Base-by-base conservation (phyloP, 106 monocot species). In the Triglochin maritima region DNA sequence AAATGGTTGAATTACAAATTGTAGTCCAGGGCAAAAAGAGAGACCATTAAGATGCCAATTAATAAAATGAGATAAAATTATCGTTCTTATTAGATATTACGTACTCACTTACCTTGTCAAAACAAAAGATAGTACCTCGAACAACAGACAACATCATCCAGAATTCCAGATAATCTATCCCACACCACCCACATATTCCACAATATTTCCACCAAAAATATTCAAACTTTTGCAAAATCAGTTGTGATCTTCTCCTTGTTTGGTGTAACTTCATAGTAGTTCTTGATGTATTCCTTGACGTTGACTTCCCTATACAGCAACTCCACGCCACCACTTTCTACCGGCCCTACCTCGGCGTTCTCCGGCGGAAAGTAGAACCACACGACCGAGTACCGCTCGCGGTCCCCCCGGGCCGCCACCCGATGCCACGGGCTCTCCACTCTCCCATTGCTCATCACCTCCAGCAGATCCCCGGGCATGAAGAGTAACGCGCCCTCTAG, bases 381-480 rank as follows among this genome's bases (percentile, higher is more conserved):
- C 29, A 50, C 49, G 11, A 65, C 65, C 16, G 65, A 65, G 65
- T 44, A 65, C 65, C 65, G 12, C 16, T 65, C 65, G 7, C 9
- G 4, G 17, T 65, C 50, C 11, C 65, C 17, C 7, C 65, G 41
- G 3, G 65, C 29, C 16, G 50, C 50, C 7, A 9, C 65, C 7
- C 65, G 65, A 17, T 65, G 65, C 65, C 65, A 65, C 5, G 65
- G 50, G 65, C 50, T 65, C 50, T 65, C 9, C 15, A 50, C 5
- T 50, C 49, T 65, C 16, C 65, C 50, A 65, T 50, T 50, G 9
- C 65, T 65, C 47, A 65, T 65, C 17, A 65, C 50, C 14, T 65
- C 65, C 49, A 65, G n/a, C 65, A 65, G 47, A 17, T 65, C 65
- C 9, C 50, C 65, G 7, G 65, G 49, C 10, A 12, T 50, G 15